Evolutionary conservation across 225 moss, liverwort and hornwort genomes (phyloP).

Genomic region (Ulota crispa): DNA sequence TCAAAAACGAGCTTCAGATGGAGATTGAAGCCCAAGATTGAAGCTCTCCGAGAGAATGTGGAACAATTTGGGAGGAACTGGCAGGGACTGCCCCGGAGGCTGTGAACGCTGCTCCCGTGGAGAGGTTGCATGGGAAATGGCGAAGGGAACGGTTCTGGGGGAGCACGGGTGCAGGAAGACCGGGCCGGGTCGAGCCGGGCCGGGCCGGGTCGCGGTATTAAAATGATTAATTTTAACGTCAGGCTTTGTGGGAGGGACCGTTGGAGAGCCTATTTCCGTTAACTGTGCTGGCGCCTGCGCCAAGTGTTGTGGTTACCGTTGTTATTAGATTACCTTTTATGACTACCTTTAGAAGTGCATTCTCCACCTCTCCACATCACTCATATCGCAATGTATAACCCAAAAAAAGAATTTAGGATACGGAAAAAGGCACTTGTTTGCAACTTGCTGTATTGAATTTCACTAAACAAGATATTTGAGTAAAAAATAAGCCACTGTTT

Average conservation of each 20-base stretch:
- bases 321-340: neutral
- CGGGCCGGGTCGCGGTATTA: constrained; percentile 3
- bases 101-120: neutral
- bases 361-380: too few relatives aligned
- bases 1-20: too few relatives aligned
- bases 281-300: neutral
- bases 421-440: too few relatives aligned
- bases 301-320: constrained; percentile 33
- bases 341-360: too few relatives aligned
- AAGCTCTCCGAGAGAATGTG: neutral
- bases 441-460: too few relatives aligned
- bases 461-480: too few relatives aligned
- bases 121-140: neutral
- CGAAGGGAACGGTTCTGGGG: neutral
- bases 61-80: neutral
- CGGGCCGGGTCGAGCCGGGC: neutral
- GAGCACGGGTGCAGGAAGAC: neutral
- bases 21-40: neutral
- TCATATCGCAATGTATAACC: too few relatives aligned
- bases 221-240: neutral
- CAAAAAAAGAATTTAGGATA: too few relatives aligned
- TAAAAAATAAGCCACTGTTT: too few relatives aligned
- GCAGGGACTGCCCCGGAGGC: neutral
- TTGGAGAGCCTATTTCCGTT: constrained; percentile 27
- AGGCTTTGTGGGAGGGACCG: constrained; percentile 20